Percentiles rank a stretch among this genome's conserved stretches.
Conservation (phyloP, 352 stramenopile genomes). For the Thraustochytrium striatum region DNA sequence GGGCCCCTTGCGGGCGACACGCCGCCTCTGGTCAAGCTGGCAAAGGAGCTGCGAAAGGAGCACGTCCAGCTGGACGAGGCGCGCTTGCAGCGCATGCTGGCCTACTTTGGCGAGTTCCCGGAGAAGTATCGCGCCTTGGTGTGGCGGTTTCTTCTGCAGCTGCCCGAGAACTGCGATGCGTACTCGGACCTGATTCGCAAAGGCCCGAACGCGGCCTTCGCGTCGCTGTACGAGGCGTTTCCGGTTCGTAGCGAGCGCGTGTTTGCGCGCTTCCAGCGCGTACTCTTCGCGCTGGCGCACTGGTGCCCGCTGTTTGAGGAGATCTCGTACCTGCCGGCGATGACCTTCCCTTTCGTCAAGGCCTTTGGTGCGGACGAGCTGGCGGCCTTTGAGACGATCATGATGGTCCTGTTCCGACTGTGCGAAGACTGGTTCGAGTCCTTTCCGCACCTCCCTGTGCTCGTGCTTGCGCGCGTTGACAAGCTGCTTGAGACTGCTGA, state of each 20-base stretch:
- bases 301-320: slow-evolving; percentile 84
- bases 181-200: slow-evolving; percentile 70
- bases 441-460: slow-evolving; percentile 72
- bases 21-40: slow-evolving; percentile 18
- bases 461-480: slow-evolving; percentile 67
- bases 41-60: neutral
- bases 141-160: slow-evolving; percentile 71
- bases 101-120: slow-evolving; percentile 68
- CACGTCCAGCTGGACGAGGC: neutral
- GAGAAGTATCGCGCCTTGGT: slow-evolving; percentile 73
- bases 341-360: slow-evolving; percentile 80
- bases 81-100: slow-evolving; percentile 55
- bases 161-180: slow-evolving; percentile 74
- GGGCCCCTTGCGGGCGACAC: neutral
- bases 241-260: slow-evolving; percentile 69
- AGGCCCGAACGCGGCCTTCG: slow-evolving; percentile 68
- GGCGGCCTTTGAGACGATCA: slow-evolving; percentile 76
- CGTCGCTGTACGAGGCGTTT: slow-evolving; percentile 68
- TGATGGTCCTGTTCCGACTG: slow-evolving; percentile 77
- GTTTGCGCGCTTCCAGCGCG: slow-evolving; percentile 68
- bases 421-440: slow-evolving; percentile 70
- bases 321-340: slow-evolving; percentile 68
- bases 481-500: slow-evolving; percentile 67
- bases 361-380: slow-evolving; percentile 67
- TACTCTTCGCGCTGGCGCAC: slow-evolving; percentile 75